phyloP scores from a whole-genome alignment of 108 stramenopile species.

The Thalassiosira profunda region DNA sequence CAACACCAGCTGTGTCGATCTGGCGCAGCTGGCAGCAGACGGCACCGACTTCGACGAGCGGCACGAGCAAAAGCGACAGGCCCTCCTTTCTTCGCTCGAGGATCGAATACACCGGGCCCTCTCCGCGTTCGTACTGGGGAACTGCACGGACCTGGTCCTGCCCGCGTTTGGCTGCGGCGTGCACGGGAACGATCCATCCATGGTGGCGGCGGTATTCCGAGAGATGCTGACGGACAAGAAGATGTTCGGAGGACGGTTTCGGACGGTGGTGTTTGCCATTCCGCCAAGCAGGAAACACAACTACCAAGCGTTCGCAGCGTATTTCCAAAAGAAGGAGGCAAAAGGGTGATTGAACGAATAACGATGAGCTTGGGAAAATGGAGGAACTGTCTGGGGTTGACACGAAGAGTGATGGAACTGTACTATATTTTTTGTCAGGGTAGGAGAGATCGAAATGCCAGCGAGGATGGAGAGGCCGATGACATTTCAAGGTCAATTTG shows the following conservation, averaged over 20 bases:
- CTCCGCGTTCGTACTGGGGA: constrained; percentile 48
- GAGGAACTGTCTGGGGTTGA: too few relatives aligned
- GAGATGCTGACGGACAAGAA: constrained; percentile 48
- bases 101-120: constrained; percentile 50
- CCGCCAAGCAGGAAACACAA: constrained; percentile 56
- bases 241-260: constrained; percentile 48
- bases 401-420: too few relatives aligned
- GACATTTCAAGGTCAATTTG: too few relatives aligned
- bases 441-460: too few relatives aligned
- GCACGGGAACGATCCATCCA: constrained; percentile 58
- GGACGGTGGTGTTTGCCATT: constrained; percentile 57
- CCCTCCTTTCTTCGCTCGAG: constrained; percentile 24
- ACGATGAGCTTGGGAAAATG: too few relatives aligned
- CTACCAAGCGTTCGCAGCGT: constrained; percentile 56
- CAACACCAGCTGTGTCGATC: not conserved
- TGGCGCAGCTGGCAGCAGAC: not conserved
- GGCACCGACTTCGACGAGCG: constrained; percentile 19
- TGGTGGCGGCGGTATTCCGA: constrained; percentile 57
- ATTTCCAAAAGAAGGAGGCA: constrained; percentile 36
- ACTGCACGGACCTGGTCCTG: constrained; percentile 58
- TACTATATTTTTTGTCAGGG: too few relatives aligned
- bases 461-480: too few relatives aligned
- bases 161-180: constrained; percentile 76
- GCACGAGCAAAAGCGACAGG: constrained; percentile 32
- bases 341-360: too few relatives aligned